A percentile compares a stretch with the other conserved stretches of the same genome.
Conservation (phyloP, 345 rosid genomes). For the Turnera subulata region DNA sequence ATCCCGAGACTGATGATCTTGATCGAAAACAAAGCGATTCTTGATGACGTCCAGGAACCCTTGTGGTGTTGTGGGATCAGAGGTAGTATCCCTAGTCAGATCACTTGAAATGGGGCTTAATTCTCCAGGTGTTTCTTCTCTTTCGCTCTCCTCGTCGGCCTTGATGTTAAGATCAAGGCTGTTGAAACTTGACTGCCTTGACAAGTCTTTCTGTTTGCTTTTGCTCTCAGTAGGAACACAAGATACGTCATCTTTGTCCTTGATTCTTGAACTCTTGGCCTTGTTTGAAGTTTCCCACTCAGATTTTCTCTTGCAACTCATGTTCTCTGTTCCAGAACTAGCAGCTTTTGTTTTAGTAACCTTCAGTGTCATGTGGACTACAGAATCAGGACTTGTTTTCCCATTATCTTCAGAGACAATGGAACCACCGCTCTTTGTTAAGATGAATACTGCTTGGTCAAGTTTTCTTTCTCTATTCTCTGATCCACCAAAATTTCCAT, state of each 20-base stretch:
- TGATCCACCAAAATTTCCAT: conserved; percentile 29
- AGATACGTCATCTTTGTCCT: conserved; percentile 32
- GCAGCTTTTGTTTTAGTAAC: conserved; percentile 27
- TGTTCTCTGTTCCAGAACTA: conserved; percentile 10
- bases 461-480: conserved; percentile 12
- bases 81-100: conserved; percentile 47
- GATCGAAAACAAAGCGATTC: conserved; percentile 46
- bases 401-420: conserved; percentile 12
- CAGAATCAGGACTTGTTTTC: conserved; percentile 24
- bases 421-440: conserved; percentile 46
- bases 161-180: conserved; percentile 68
- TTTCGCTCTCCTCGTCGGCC: conserved; percentile 37
- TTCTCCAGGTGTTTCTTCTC: conserved; percentile 35
- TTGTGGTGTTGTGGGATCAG: conserved; percentile 18
- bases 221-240: conserved; percentile 23
- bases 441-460: conserved; percentile 44
- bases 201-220: conserved; percentile 36
- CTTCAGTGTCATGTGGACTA: conserved; percentile 54
- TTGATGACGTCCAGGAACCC: conserved; percentile 50
- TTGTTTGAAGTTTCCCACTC: conserved; percentile 38
- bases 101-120: conserved; percentile 69
- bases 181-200: conserved; percentile 58
- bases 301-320: conserved; percentile 52
- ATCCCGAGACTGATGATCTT: conserved; percentile 22
- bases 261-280: conserved; percentile 39